Evolutionary conservation across 2,329 filamentous ascomycete genomes (phyloP).

Genomic region (Aspergillus pseudotamarii): DNA sequence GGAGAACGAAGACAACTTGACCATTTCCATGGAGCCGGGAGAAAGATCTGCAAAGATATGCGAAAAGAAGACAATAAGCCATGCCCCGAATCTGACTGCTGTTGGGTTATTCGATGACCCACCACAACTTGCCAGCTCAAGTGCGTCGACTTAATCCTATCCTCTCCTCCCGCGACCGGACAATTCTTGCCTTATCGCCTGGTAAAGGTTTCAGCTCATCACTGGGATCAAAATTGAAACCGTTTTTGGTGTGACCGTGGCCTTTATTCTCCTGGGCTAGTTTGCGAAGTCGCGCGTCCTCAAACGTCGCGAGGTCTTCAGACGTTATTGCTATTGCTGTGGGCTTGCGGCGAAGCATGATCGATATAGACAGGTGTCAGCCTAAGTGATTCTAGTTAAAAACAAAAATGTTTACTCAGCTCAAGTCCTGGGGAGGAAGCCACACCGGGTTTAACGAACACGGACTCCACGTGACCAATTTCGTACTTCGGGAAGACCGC

Average conservation of each 20-base stretch:
- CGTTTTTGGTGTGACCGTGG: constrained; percentile 24
- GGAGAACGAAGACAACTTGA: background rate
- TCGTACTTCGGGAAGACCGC: background rate
- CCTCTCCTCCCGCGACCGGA: constrained; percentile 49
- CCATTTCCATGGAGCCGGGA: no score
- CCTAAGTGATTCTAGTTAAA: no score
- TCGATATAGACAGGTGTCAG: constrained; percentile 5
- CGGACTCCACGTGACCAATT: background rate
- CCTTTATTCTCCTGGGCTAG: constrained; percentile 31
- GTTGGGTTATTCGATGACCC: background rate
- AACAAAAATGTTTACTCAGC: no score
- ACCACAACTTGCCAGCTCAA: constrained; percentile 7
- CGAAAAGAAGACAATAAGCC: background rate
- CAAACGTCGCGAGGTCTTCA: constrained; percentile 52
- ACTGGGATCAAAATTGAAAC: constrained; percentile 46
- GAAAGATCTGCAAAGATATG: background rate
- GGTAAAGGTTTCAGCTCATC: constrained; percentile 55
- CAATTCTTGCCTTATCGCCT: constrained; percentile 52
- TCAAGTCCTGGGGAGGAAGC: background rate
- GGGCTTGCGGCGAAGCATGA: constrained; percentile 55
- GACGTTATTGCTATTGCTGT: constrained; percentile 54
- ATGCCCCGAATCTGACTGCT: background rate
- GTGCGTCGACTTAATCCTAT: constrained; percentile 41
- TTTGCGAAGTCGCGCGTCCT: constrained; percentile 43
- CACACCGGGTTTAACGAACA: background rate